Conservation (phyloP, 140 eudicot species). For the Erigeron philadelphicus region DNA sequence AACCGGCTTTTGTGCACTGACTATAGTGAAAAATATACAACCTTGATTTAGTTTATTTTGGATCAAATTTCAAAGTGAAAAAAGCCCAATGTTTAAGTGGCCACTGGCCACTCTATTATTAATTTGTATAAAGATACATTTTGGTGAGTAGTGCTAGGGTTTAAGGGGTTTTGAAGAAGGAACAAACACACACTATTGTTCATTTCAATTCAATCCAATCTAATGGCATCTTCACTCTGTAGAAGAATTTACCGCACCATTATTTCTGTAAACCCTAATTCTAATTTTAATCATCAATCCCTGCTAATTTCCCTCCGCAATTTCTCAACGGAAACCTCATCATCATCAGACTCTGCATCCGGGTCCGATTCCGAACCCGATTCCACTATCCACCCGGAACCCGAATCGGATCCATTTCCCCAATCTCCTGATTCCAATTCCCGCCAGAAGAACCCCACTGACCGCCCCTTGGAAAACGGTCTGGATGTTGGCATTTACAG, state of each 20-base stretch:
- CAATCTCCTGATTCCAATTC: slow-evolving; percentile 30
- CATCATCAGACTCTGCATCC: slow-evolving; percentile 26
- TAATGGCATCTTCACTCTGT: slow-evolving; percentile 61
- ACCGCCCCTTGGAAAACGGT: slow-evolving; percentile 71
- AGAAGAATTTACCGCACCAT: slow-evolving; percentile 34
- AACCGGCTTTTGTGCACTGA: too few relatives aligned
- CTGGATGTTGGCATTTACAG: slow-evolving; percentile 75
- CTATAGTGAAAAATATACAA: too few relatives aligned
- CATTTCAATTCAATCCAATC: not conserved
- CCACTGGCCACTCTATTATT: too few relatives aligned
- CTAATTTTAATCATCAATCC: slow-evolving; percentile 6
- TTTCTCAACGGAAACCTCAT: slow-evolving; percentile 32
- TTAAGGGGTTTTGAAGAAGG: slow-evolving; percentile 14
- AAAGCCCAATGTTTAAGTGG: too few relatives aligned
- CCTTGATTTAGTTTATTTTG: too few relatives aligned
- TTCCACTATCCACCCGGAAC: slow-evolving; percentile 30
- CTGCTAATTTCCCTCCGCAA: slow-evolving; percentile 19
- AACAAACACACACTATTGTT: not conserved
- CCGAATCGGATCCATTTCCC: slow-evolving; percentile 35
- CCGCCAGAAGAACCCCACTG: slow-evolving; percentile 21
- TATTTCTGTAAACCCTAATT: slow-evolving; percentile 28
- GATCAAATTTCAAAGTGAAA: too few relatives aligned
- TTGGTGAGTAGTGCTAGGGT: slow-evolving; percentile 18
- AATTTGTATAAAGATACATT: too few relatives aligned
- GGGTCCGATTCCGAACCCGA: slow-evolving; percentile 28